Evolutionary conservation across 352 stramenopile genomes (phyloP), one percentile per base, ranked within the genome.

Genomic region (Globisporangium barbulae): DNA sequence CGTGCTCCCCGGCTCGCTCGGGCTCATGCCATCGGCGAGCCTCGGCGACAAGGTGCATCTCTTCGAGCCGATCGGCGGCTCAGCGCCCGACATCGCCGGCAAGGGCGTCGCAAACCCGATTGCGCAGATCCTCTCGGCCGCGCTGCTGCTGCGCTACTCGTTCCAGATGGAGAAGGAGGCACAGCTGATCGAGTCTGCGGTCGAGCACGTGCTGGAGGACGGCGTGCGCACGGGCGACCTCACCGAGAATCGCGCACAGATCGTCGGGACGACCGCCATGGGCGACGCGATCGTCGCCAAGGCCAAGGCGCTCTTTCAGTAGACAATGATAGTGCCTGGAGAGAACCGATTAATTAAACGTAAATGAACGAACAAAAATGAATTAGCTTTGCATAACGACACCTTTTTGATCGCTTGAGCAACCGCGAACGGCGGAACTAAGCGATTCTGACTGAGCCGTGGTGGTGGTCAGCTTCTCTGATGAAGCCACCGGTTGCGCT

Each of bases 21-120:
- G 97, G 8, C 97, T 99, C 77, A 96, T 99, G 69, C 97, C 97
- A n/a, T 98, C 93, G n/a, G 97, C 97, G 12, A 99, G 93, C 73
- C 89, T 99, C 60, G 86, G 86, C 41, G 68, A 89, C 53, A 85
- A 85, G 55, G 85, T 95, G 61, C 83, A 95, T 73, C 92, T 99
- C 19, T 99, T 99, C 75, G 97, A 99, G 78, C 97, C 97, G 5
- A 99, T 97, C 59, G 97, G 98, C 69, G 97, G 97, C 59, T 99
- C 96, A 10, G 97, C 97, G n/a, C 97, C 97, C 1, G 96, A 99
- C 71, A 99, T 99, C 70, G 96, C 97, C 15, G 96, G 96, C 58
- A 76, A 98, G 74, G 92, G 99, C 69, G 91, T 98, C 33, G 97
- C 96, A 33, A 99, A 99, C 76, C 96, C 96, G 9, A 94, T 99